These are phyloP conservation scores for Leishmania mexicana DNA, from an alignment of 208 protist genomes.

Conservation along the genomic window DNA sequence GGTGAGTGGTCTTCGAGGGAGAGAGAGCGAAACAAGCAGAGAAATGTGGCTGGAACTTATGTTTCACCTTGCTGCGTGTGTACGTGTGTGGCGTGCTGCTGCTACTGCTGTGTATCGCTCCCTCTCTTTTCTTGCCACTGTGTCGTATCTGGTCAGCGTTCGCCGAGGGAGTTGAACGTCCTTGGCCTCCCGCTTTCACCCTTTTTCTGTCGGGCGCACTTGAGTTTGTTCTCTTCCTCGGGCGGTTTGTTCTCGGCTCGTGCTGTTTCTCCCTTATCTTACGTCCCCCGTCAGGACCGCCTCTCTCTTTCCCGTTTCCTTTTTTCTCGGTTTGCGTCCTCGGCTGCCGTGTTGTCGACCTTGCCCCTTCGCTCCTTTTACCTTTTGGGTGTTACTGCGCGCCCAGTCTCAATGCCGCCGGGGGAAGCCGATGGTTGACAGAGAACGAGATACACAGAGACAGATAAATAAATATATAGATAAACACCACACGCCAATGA, in stretches of 20 bases:
- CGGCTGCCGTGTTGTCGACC: neutral
- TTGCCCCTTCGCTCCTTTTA: neutral
- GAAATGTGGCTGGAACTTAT: neutral
- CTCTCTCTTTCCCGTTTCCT: neutral
- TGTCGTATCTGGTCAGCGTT: neutral
- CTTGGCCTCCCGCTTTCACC: neutral
- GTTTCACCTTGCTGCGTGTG: neutral
- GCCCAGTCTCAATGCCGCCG: neutral
- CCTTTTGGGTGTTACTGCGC: neutral
- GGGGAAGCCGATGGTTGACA: neutral
- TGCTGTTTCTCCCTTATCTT: neutral
- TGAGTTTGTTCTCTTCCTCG: neutral
- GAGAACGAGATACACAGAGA: neutral
- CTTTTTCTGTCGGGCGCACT: neutral
- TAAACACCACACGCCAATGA: too few relatives aligned
- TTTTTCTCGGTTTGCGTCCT: neutral
- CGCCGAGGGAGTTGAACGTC: neutral
- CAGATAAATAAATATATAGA: neutral
- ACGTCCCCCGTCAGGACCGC: neutral
- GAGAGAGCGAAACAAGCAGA: neutral
- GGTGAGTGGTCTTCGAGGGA: neutral
- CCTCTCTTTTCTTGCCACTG: neutral
- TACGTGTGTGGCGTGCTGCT: neutral
- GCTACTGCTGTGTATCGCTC: neutral
- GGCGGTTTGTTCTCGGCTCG: neutral